Evolutionary conservation across 83 land plant species (phyloP).

Genomic region (Larix sibirica): DNA sequence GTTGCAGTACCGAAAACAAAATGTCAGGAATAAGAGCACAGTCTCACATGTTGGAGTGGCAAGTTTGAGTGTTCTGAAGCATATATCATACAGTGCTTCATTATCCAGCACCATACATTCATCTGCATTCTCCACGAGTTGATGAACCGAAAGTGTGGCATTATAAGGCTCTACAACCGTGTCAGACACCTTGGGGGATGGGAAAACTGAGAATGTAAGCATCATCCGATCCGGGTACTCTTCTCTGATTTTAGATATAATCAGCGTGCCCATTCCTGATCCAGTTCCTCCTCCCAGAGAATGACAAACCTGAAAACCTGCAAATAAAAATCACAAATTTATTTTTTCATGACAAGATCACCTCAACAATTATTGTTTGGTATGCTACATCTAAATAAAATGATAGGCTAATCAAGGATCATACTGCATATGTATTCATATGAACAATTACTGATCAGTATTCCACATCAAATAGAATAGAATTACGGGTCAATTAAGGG

Average conservation of each 20-base stretch:
- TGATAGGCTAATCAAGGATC: too few species aligned
- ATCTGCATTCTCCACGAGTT: constrained; percentile 38
- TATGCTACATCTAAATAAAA: too few species aligned
- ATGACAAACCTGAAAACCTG: constrained; percentile 36
- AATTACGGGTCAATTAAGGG: too few species aligned
- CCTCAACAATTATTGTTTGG: too few species aligned
- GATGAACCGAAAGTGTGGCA: constrained; percentile 35
- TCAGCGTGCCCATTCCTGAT: constrained; percentile 29
- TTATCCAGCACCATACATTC: constrained; percentile 33
- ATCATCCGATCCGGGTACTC: constrained; percentile 37
- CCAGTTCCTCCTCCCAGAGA: constrained; percentile 31
- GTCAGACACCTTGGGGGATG: constrained; percentile 18
- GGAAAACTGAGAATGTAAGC: constrained; percentile 32
- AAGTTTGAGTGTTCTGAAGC: constrained; percentile 30
- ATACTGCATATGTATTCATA: too few species aligned
- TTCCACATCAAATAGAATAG: too few species aligned
- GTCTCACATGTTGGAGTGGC: constrained; percentile 25
- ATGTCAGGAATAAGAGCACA: too few species aligned
- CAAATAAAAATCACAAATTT: background rate
- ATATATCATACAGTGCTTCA: constrained; percentile 31
- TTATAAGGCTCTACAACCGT: constrained; percentile 40
- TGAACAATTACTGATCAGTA: too few species aligned
- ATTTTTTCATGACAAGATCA: background rate
- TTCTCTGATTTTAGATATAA: constrained; percentile 28
- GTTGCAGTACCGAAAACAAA: too few species aligned